These are phyloP conservation scores for Lippia alba DNA, from an alignment of 305 asterid genomes.

Conservation along the genomic window DNA sequence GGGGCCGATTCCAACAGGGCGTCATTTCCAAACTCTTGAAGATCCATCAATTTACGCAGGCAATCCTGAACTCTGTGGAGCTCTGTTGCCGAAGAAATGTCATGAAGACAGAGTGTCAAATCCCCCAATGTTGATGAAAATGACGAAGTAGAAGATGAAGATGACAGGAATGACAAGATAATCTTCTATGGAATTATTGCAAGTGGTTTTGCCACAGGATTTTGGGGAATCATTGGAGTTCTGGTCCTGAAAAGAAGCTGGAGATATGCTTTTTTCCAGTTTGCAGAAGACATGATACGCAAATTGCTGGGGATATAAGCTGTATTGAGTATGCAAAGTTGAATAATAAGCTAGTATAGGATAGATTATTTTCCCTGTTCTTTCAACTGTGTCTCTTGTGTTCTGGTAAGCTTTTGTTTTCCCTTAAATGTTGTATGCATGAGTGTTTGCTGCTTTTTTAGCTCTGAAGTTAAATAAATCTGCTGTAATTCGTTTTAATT, in stretches of 20 bases:
- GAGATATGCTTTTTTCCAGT: neutral
- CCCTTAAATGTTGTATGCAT: no score
- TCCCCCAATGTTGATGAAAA: neutral
- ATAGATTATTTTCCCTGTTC: neutral
- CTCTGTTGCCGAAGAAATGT: neutral
- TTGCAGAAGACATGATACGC: neutral
- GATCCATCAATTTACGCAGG: neutral
- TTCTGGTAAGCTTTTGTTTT: no score
- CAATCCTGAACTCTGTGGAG: neutral
- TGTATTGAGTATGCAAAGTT: neutral
- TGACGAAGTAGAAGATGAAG: neutral
- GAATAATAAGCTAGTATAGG: neutral
- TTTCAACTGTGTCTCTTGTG: no score
- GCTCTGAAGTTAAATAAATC: neutral
- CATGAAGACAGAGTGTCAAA: neutral
- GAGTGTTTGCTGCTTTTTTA: no score
- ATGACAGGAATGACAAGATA: neutral
- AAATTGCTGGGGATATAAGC: neutral
- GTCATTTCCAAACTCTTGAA: neutral
- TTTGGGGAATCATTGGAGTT: neutral
- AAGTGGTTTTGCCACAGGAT: neutral
- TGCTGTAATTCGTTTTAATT: neutral
- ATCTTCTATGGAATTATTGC: neutral
- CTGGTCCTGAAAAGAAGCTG: neutral
- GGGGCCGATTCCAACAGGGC: neutral